Evolutionary conservation across 176 grass and related monocot genomes (phyloP).

Genomic region (Phyllostachys edulis): DNA sequence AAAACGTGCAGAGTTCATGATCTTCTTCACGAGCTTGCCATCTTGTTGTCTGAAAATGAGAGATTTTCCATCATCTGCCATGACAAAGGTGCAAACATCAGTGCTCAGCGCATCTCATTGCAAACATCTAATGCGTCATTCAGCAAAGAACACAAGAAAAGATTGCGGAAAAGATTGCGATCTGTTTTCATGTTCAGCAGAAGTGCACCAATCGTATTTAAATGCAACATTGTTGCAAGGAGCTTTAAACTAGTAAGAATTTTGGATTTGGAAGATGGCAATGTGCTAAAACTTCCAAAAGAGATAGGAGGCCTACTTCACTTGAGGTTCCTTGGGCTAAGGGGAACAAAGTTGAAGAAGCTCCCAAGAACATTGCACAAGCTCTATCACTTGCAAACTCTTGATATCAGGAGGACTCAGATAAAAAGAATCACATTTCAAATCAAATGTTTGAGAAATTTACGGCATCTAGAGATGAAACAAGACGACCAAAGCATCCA

Average conservation of each 20-base stretch:
- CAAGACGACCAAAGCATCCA: conserved; percentile 40
- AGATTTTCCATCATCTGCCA: conserved; percentile 27
- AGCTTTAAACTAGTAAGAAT: conserved; percentile 39
- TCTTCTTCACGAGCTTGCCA: conserved; percentile 44
- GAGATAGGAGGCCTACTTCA: conserved; percentile 40
- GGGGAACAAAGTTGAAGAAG: conserved; percentile 42
- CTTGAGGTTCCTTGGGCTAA: conserved; percentile 52
- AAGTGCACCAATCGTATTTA: not conserved
- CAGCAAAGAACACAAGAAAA: conserved; percentile 24
- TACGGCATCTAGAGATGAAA: conserved; percentile 55
- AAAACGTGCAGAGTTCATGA: conserved; percentile 44
- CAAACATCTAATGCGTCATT: conserved; percentile 19
- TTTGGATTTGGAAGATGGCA: conserved; percentile 46
- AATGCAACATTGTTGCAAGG: conserved; percentile 7
- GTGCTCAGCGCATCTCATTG: conserved; percentile 18
- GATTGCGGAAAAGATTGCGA: conserved; percentile 31
- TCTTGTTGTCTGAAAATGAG: conserved; percentile 33
- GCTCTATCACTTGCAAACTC: conserved; percentile 45
- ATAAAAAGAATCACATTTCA: conserved; percentile 36
- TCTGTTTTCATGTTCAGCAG: conserved; percentile 41
- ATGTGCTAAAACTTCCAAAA: conserved; percentile 31
- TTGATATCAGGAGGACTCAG: conserved; percentile 43
- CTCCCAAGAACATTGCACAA: conserved; percentile 39
- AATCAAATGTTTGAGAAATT: conserved; percentile 34
- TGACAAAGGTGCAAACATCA: not conserved